Evolutionary conservation across 768 basidiomycete species (phyloP).

Genomic region (Psilocybe subaeruginosa): DNA sequence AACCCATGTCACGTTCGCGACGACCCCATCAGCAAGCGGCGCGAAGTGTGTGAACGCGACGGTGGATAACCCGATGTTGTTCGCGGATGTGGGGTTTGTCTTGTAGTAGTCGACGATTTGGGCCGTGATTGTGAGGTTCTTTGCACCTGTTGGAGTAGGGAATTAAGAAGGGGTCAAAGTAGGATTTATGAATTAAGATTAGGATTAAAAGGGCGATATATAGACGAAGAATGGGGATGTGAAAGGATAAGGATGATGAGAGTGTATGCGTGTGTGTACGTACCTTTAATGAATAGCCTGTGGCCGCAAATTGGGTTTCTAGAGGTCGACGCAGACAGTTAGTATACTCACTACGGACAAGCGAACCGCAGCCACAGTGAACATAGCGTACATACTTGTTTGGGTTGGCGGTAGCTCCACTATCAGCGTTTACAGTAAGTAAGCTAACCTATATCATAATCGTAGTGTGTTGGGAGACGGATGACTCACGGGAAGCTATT

Average conservation of each 20-base stretch:
- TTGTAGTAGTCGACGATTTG: constrained; percentile 34
- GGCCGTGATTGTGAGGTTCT: constrained; percentile 24
- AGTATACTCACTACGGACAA: no score
- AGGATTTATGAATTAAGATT: no score
- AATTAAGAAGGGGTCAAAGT: no score
- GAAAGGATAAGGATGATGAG: no score
- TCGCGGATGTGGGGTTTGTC: background rate
- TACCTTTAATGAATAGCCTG: constrained; percentile 27
- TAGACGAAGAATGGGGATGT: no score
- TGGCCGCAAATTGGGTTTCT: constrained; percentile 37
- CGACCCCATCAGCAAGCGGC: constrained; percentile 27
- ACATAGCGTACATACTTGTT: constrained; percentile 19
- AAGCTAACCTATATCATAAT: background rate
- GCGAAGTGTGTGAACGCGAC: constrained; percentile 32
- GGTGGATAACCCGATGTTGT: constrained; percentile 30
- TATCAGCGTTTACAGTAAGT: constrained; percentile 2
- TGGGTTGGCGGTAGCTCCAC: constrained; percentile 29
- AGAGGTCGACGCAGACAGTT: background rate
- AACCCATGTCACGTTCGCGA: constrained; percentile 31
- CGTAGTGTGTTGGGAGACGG: background rate
- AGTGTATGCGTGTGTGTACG: background rate
- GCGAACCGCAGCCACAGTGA: no score
- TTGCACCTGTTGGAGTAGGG: background rate
- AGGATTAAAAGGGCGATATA: no score
- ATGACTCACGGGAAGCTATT: constrained; percentile 34